These are phyloP conservation scores for Xylaria scruposa DNA, from an alignment of 495 filamentous ascomycete genomes.

Conservation along the genomic window DNA sequence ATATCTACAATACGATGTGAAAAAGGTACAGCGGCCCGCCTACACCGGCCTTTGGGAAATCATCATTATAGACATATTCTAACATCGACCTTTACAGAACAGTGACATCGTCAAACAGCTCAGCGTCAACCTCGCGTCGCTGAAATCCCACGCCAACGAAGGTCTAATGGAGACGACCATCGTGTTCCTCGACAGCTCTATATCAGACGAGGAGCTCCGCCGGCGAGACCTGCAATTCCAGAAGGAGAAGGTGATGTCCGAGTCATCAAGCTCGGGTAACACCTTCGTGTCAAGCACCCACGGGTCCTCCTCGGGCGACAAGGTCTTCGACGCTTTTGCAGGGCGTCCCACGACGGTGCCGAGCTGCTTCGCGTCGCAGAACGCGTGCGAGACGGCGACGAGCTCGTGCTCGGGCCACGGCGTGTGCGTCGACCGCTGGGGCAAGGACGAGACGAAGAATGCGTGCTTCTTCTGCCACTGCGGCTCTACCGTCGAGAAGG, in stretches of 20 bases:
- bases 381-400: constrained; percentile 67
- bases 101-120: constrained; percentile 40
- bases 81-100: constrained; percentile 31
- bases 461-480: constrained; percentile 83
- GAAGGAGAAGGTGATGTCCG: constrained; percentile 42
- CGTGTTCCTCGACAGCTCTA: constrained; percentile 44
- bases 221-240: constrained; percentile 41
- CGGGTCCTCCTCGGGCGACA: constrained; percentile 23
- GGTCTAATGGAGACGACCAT: constrained; percentile 56
- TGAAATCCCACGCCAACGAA: constrained; percentile 40
- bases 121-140: constrained; percentile 42
- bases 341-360: constrained; percentile 44
- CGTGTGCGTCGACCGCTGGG: constrained; percentile 67
- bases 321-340: constrained; percentile 37
- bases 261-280: constrained; percentile 17
- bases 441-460: constrained; percentile 38
- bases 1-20: constrained; percentile 51
- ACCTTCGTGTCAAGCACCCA: constrained; percentile 34
- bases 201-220: constrained; percentile 40
- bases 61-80: neutral
- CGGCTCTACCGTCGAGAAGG: constrained; percentile 54
- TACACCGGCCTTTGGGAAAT: neutral
- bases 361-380: constrained; percentile 68
- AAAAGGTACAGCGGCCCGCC: constrained; percentile 42
- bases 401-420: constrained; percentile 80